These are phyloP conservation scores for Selaginella tamariscina DNA, from an alignment of 75 land plant genomes.

Conservation along the genomic window DNA sequence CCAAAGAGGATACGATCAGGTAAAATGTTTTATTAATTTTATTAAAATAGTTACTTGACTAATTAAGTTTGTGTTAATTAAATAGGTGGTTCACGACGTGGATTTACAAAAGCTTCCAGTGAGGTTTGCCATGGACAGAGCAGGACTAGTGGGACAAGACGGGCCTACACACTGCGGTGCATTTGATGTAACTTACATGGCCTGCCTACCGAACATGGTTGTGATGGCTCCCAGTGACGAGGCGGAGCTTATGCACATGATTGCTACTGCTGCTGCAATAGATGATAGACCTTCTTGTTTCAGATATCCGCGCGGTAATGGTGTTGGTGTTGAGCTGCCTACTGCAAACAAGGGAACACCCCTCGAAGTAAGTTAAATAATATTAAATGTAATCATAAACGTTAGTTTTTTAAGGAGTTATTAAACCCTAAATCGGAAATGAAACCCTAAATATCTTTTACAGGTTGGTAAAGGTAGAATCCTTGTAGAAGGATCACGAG, in stretches of 20 bases:
- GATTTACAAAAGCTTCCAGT: slow-evolving; percentile 60
- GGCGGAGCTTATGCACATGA: slow-evolving; percentile 43
- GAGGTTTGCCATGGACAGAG: slow-evolving; percentile 50
- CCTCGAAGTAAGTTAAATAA: slow-evolving; percentile 36
- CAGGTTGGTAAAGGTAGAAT: slow-evolving; percentile 44
- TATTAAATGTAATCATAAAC: too few relatives aligned
- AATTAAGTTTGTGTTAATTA: not conserved
- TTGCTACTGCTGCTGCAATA: slow-evolving; percentile 45
- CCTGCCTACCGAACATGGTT: slow-evolving; percentile 49
- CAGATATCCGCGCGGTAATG: slow-evolving; percentile 45
- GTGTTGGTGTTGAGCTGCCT: slow-evolving; percentile 32
- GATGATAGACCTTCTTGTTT: slow-evolving; percentile 47
- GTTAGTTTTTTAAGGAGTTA: too few relatives aligned
- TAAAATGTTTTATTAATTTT: not conserved
- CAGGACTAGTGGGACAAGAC: slow-evolving; percentile 55
- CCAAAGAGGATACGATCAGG: slow-evolving; percentile 54
- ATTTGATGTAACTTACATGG: slow-evolving; percentile 48
- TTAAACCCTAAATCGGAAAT: not conserved
- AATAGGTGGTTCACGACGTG: slow-evolving; percentile 51
- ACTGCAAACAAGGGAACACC: slow-evolving; percentile 32
- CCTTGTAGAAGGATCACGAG: slow-evolving; percentile 28
- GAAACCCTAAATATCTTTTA: not conserved
- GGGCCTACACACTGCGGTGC: slow-evolving; percentile 56
- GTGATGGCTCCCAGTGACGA: slow-evolving; percentile 45
- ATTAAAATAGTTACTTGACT: not conserved